phyloP scores from a whole-genome alignment of 768 basidiomycete genomes.

The Termitomyces sp. region DNA sequence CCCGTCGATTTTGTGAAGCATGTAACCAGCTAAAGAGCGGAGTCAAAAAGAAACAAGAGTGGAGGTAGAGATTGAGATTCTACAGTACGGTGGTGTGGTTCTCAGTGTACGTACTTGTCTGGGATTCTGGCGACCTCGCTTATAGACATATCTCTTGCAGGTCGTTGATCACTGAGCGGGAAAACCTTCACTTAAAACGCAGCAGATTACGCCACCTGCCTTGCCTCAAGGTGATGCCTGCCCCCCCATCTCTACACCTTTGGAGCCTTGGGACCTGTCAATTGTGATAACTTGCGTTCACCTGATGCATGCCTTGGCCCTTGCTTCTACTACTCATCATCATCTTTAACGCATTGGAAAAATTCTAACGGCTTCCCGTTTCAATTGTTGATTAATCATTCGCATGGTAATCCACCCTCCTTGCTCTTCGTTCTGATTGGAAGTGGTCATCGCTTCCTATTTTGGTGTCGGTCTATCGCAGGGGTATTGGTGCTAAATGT shows the following conservation, averaged over 20 bases:
- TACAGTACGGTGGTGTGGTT: not conserved
- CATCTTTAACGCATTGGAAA: not conserved
- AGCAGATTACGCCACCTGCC: not conserved
- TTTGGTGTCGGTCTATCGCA: not conserved
- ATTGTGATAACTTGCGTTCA: not conserved
- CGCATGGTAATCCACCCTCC: not conserved
- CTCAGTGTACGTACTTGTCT: conserved; percentile 4
- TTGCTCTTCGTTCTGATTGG: not conserved
- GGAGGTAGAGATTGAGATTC: conserved; percentile 8
- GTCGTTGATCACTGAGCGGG: not conserved
- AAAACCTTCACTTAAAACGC: not conserved
- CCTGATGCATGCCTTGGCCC: not conserved
- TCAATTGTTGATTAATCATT: not conserved
- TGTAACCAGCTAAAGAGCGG: conserved; percentile 27
- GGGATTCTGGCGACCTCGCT: not conserved
- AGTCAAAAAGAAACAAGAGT: conserved; percentile 8
- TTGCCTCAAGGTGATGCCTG: not conserved
- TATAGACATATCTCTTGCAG: not conserved
- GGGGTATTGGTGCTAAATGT: not conserved
- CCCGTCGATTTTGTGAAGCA: conserved; percentile 32
- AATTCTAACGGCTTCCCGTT: not conserved
- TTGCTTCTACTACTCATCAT: not conserved
- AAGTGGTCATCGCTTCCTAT: not conserved
- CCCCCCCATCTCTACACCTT: not conserved
- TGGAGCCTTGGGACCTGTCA: not conserved